These are phyloP conservation scores for Ophiostoma montium DNA, from an alignment of 2,329 filamentous ascomycete species.

Conservation along the genomic window DNA sequence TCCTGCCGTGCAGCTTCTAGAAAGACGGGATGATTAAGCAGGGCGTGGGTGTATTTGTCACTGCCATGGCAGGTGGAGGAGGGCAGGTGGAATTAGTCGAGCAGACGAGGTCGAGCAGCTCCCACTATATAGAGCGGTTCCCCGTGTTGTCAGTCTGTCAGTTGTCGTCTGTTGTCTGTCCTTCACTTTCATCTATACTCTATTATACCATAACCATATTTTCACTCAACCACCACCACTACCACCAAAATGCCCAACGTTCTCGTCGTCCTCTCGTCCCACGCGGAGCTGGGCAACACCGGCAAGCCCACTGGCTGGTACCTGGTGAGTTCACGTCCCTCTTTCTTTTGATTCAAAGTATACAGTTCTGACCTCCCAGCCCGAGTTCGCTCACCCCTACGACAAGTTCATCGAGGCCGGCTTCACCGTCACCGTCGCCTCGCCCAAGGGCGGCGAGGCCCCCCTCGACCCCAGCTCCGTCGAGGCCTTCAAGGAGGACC, in stretches of 20 bases:
- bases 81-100: too few relatives aligned
- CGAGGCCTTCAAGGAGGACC: constrained; percentile 38
- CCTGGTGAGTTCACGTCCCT: constrained; percentile 29
- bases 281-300: constrained; percentile 33
- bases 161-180: neutral
- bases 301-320: constrained; percentile 55
- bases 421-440: constrained; percentile 42
- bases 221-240: neutral
- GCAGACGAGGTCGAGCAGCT: too few relatives aligned
- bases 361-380: constrained; percentile 21
- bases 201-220: neutral
- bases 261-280: constrained; percentile 58
- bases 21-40: too few relatives aligned
- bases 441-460: constrained; percentile 45
- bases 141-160: too few relatives aligned
- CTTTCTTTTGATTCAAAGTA: neutral
- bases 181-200: too few relatives aligned
- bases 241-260: constrained; percentile 32
- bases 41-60: too few relatives aligned
- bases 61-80: too few relatives aligned
- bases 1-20: too few relatives aligned
- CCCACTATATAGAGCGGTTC: too few relatives aligned
- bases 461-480: constrained; percentile 48
- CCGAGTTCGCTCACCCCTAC: constrained; percentile 52
- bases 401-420: constrained; percentile 37